These are phyloP conservation scores for Neofusicoccum ribis DNA, from an alignment of 2,329 filamentous ascomycete species.

Conservation along the genomic window DNA sequence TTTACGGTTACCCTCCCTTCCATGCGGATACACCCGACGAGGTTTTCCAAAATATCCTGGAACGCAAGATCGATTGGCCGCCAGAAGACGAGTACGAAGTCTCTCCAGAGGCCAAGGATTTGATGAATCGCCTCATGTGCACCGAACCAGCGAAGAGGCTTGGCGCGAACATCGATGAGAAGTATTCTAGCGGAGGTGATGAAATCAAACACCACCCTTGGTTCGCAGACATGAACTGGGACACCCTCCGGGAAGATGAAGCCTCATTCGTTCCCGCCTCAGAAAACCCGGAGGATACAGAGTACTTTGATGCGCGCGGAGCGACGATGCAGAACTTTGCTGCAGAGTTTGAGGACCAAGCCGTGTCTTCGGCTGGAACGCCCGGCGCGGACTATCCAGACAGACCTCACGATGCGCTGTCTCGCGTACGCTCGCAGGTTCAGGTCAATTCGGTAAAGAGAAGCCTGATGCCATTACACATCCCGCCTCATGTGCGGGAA, in stretches of 20 bases:
- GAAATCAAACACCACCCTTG: constrained; percentile 89
- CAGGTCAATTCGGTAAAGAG: constrained; percentile 81
- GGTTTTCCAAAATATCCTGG: constrained; percentile 95
- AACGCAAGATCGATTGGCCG: constrained; percentile 89
- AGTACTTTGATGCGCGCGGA: constrained; percentile 92
- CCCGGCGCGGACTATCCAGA: constrained; percentile 79
- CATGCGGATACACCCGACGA: constrained; percentile 86
- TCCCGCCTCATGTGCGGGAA: constrained; percentile 93
- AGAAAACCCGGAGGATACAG: constrained; percentile 94
- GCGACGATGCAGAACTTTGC: constrained; percentile 90
- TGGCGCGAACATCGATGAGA: constrained; percentile 82
- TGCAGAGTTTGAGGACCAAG: constrained; percentile 90
- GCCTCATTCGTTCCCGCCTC: constrained; percentile 91
- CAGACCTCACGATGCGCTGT: constrained; percentile 90
- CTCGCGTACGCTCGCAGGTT: constrained; percentile 82
- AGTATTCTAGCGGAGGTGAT: constrained; percentile 77
- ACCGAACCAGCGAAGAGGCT: constrained; percentile 78
- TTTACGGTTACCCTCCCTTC: constrained; percentile 92
- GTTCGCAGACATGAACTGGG: constrained; percentile 88
- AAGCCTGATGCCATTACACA: constrained; percentile 90
- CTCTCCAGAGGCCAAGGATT: constrained; percentile 84
- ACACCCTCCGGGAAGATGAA: constrained; percentile 87
- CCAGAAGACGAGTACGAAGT: constrained; percentile 74
- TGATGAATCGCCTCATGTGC: constrained; percentile 90
- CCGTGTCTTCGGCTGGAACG: constrained; percentile 68